Conservation (phyloP, 495 filamentous ascomycete genomes). For the Neurospora pannonica region DNA sequence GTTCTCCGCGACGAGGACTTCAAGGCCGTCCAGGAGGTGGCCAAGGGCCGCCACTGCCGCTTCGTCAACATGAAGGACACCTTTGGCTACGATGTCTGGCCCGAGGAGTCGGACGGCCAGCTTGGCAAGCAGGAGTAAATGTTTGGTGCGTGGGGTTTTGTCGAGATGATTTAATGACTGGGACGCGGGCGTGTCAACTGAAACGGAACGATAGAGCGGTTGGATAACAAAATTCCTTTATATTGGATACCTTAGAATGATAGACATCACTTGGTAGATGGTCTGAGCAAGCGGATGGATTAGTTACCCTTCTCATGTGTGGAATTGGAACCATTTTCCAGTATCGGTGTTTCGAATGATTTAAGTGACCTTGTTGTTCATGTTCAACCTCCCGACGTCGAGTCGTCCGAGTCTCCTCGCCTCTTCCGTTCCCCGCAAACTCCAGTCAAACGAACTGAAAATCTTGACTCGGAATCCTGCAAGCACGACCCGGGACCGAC, state of each 20-base stretch:
- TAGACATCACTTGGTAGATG: neutral
- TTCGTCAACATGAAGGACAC: conserved; percentile 78
- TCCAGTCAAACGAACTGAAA: neutral
- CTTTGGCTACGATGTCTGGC: conserved; percentile 43
- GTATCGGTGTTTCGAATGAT: neutral
- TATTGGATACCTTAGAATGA: neutral
- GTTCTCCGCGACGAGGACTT: conserved; percentile 32
- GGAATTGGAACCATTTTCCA: neutral
- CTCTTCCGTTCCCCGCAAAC: neutral
- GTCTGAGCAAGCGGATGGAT: neutral
- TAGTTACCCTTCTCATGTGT: neutral
- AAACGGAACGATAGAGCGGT: neutral
- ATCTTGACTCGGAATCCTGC: neutral
- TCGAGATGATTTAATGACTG: neutral
- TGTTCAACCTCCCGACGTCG: neutral
- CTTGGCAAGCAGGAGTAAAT: neutral
- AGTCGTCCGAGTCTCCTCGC: neutral
- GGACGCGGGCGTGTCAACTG: neutral
- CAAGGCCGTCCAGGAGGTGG: conserved; percentile 29
- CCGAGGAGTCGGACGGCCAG: conserved; percentile 28
- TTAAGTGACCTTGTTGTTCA: neutral
- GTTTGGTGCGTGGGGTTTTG: neutral
- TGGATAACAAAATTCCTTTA: neutral
- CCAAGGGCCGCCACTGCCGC: conserved; percentile 44
- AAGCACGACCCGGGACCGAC: neutral